phyloP scores from a whole-genome alignment of 768 basidiomycete species.

The Lactarius evosmus region DNA sequence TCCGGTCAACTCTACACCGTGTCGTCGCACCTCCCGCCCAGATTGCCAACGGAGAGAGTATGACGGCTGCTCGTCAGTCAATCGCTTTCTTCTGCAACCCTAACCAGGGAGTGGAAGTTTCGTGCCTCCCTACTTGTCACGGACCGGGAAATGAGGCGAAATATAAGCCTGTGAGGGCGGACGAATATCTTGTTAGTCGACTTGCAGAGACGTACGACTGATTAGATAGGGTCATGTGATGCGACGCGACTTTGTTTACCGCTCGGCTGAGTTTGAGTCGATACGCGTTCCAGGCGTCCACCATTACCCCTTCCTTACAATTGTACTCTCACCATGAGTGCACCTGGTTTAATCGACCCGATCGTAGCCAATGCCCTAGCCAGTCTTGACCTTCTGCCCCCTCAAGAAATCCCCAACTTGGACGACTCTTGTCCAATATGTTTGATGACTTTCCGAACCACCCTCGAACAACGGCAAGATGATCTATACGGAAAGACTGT shows the following conservation, averaged over 20 bases:
- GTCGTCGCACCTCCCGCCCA: constrained; percentile 70
- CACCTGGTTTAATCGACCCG: constrained; percentile 4
- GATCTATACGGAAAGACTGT: constrained; percentile 27
- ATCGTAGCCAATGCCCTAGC: constrained; percentile 17
- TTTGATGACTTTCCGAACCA: constrained; percentile 47
- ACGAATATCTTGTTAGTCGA: constrained; percentile 73
- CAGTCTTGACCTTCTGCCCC: constrained; percentile 14
- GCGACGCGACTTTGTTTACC: constrained; percentile 28
- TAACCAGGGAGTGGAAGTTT: constrained; percentile 62
- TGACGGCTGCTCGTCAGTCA: constrained; percentile 68
- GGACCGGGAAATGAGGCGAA: constrained; percentile 52
- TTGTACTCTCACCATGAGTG: constrained; percentile 6
- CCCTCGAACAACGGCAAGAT: constrained; percentile 36
- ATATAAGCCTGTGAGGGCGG: constrained; percentile 69
- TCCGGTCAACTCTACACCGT: constrained; percentile 78
- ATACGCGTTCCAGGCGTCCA: not conserved
- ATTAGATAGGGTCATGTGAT: constrained; percentile 25
- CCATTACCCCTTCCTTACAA: not conserved
- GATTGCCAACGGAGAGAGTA: constrained; percentile 46
- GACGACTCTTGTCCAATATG: constrained; percentile 68
- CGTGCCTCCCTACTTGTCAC: constrained; percentile 64
- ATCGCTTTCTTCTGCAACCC: constrained; percentile 90
- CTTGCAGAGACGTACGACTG: constrained; percentile 54
- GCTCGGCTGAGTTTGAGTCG: not conserved
- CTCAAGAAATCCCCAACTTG: constrained; percentile 26